Conservation (phyloP, 495 filamentous ascomycete genomes). For the Parathielavia hyrcaniae region DNA sequence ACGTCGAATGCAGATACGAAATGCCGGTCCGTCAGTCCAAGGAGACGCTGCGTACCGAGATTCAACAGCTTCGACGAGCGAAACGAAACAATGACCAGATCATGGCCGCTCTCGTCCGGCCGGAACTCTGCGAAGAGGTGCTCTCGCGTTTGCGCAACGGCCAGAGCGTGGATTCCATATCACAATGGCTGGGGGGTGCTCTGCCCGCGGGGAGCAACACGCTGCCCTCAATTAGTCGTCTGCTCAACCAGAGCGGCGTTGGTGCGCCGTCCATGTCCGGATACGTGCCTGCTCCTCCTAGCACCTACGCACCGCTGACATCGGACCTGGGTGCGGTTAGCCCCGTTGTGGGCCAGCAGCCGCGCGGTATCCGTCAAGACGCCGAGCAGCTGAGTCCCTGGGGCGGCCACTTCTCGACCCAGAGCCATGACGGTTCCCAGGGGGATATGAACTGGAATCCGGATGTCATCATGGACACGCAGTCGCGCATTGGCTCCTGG, state of each 20-base stretch:
- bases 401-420: constrained; percentile 36
- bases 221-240: constrained; percentile 17
- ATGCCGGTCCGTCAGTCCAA: constrained; percentile 50
- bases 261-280: not conserved
- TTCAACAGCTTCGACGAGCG: constrained; percentile 44
- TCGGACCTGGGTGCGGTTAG: constrained; percentile 15
- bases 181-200: constrained; percentile 39
- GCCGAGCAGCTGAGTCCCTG: constrained; percentile 38
- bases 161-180: constrained; percentile 45
- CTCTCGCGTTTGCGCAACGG: constrained; percentile 44
- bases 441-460: constrained; percentile 39
- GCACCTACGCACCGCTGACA: constrained; percentile 13
- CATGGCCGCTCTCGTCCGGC: constrained; percentile 40
- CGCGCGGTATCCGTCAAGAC: constrained; percentile 29
- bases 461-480: constrained; percentile 24
- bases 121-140: constrained; percentile 44
- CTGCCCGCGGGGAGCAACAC: constrained; percentile 20
- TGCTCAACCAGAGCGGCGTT: constrained; percentile 2
- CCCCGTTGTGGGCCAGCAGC: constrained; percentile 19
- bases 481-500: constrained; percentile 41
- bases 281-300: constrained; percentile 5
- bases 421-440: constrained; percentile 39
- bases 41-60: constrained; percentile 47
- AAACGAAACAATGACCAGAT: constrained; percentile 44
- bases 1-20: constrained; percentile 49